A percentile compares a stretch with the other conserved stretches of the same genome.
phyloP scores from a whole-genome alignment of 1,139 yeast genomes.

The Yamadazyma mexicana region DNA sequence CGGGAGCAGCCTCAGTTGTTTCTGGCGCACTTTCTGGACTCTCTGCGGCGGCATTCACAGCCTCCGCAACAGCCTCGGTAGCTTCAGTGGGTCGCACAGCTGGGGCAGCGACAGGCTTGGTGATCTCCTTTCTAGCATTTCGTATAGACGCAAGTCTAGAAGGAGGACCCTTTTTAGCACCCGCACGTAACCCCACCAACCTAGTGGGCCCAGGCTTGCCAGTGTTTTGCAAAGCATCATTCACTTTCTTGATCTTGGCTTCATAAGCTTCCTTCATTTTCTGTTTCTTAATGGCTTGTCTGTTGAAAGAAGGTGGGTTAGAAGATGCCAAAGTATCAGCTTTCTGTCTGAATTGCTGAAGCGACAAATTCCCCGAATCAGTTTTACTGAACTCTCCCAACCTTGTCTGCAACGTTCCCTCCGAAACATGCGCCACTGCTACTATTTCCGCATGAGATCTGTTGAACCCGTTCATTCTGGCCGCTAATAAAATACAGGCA shows the following conservation, averaged over 20 bases:
- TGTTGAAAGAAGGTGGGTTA: slow-evolving; percentile 81
- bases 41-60: too few species aligned
- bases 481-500: slow-evolving; percentile 88
- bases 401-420: slow-evolving; percentile 86
- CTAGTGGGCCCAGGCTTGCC: background rate
- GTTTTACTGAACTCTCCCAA: slow-evolving; percentile 85
- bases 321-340: slow-evolving; percentile 42
- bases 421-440: slow-evolving; percentile 93
- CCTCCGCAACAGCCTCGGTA: too few species aligned
- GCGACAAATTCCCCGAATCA: slow-evolving; percentile 68
- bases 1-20: background rate
- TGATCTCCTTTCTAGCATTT: background rate
- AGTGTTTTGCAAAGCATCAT: background rate
- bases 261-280: slow-evolving; percentile 17
- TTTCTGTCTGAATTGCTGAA: slow-evolving; percentile 64
- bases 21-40: too few species aligned
- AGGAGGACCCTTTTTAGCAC: background rate
- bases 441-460: slow-evolving; percentile 93
- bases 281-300: slow-evolving; percentile 33
- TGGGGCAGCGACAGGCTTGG: too few species aligned
- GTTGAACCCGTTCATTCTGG: slow-evolving; percentile 92
- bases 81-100: too few species aligned
- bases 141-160: background rate
- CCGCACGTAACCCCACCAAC: background rate
- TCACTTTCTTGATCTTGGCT: background rate